Percentiles rank a stretch among this genome's conserved stretches.
phyloP scores from a whole-genome alignment of 202 grass and related monocot genomes.

The Hordeum pubiflorum region DNA sequence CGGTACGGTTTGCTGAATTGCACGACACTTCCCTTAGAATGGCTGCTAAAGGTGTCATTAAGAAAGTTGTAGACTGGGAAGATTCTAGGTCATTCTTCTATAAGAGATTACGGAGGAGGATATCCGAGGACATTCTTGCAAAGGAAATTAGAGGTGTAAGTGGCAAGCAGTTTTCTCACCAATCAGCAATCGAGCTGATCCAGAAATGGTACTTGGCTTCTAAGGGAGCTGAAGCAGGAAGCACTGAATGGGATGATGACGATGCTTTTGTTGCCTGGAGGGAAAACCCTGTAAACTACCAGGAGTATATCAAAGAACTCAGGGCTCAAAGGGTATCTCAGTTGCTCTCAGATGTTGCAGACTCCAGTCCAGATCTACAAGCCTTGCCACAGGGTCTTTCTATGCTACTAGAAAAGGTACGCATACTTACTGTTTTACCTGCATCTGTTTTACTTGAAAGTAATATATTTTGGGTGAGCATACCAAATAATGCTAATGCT shows the following conservation, averaged over 20 bases:
- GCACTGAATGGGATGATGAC: conserved; percentile 57
- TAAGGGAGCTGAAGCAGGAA: conserved; percentile 9
- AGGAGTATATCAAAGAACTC: conserved; percentile 46
- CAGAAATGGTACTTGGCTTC: conserved; percentile 62
- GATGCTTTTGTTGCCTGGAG: conserved; percentile 72
- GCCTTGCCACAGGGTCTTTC: conserved; percentile 58
- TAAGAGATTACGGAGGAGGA: conserved; percentile 50
- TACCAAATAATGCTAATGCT: background rate
- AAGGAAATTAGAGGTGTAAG: conserved; percentile 48
- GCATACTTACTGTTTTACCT: conserved; percentile 7
- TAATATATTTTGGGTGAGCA: background rate
- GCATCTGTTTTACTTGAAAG: background rate
- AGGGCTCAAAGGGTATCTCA: conserved; percentile 54
- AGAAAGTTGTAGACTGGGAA: conserved; percentile 68
- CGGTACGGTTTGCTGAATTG: conserved; percentile 64
- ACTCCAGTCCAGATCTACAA: conserved; percentile 47
- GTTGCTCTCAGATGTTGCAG: conserved; percentile 42
- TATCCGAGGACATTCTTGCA: conserved; percentile 48
- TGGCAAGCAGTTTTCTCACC: conserved; percentile 43
- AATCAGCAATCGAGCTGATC: conserved; percentile 50
- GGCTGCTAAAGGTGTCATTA: conserved; percentile 64
- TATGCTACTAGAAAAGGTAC: conserved; percentile 57
- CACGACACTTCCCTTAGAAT: conserved; percentile 75
- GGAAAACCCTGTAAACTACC: conserved; percentile 59
- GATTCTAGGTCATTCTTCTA: conserved; percentile 66